These are phyloP conservation scores for Pythium plurisporium DNA, from an alignment of 352 stramenopile genomes.

Conservation along the genomic window DNA sequence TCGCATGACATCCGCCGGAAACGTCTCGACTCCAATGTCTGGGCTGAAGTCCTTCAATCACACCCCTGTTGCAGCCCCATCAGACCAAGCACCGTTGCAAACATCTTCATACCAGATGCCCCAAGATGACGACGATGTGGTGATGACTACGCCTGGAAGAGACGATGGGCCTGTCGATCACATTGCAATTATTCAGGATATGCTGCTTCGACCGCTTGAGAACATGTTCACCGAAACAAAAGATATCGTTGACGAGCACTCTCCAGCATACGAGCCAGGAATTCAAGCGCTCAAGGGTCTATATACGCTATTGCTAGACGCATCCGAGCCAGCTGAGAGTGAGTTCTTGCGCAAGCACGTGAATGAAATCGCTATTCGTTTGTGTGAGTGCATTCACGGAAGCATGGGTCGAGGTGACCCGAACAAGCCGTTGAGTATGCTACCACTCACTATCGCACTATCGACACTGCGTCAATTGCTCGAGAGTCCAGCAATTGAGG, in stretches of 20 bases:
- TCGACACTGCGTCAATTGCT: slow-evolving; percentile 65
- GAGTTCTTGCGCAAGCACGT: slow-evolving; percentile 71
- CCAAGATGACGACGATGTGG: slow-evolving; percentile 45
- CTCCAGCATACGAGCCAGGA: slow-evolving; percentile 52
- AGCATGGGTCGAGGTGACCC: slow-evolving; percentile 58
- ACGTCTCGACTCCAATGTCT: slow-evolving; percentile 22
- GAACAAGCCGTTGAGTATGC: slow-evolving; percentile 59
- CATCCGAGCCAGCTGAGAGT: slow-evolving; percentile 47
- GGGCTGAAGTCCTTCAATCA: slow-evolving; percentile 32
- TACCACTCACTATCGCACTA: slow-evolving; percentile 70
- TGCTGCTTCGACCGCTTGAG: slow-evolving; percentile 66
- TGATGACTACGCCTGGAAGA: slow-evolving; percentile 42
- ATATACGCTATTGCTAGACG: slow-evolving; percentile 70
- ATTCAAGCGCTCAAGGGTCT: slow-evolving; percentile 75
- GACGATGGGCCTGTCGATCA: slow-evolving; percentile 31
- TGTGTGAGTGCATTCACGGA: slow-evolving; percentile 74
- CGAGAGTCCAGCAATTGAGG: slow-evolving; percentile 45
- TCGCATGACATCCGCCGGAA: slow-evolving; percentile 18
- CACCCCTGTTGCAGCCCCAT: slow-evolving; percentile 5
- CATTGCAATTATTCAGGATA: slow-evolving; percentile 21
- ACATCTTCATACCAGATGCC: not conserved
- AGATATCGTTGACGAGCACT: slow-evolving; percentile 54
- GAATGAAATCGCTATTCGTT: slow-evolving; percentile 67
- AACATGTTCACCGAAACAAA: slow-evolving; percentile 53
- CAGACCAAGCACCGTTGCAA: not conserved